Conservation (phyloP, 2,329 filamentous ascomycete genomes). For the Pestalotiopsis sp. region DNA sequence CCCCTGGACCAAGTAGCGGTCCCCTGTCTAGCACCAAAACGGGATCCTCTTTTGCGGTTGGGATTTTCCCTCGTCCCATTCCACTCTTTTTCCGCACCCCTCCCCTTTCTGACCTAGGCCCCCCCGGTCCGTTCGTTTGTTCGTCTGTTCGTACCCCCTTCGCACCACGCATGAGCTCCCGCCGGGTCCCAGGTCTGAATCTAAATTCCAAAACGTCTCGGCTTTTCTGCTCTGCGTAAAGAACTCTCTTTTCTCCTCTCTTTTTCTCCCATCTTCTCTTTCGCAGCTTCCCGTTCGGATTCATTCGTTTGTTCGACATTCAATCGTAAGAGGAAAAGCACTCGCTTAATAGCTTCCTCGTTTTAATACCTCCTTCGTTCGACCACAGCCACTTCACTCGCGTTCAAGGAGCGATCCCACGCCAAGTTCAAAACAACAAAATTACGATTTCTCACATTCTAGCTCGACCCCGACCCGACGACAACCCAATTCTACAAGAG, state of each 20-base stretch:
- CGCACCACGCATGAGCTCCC: neutral
- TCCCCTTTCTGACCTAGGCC: neutral
- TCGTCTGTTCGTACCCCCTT: neutral
- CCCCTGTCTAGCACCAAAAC: conserved; percentile 5
- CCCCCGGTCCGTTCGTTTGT: too few species aligned
- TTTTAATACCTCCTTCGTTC: conserved; percentile 32
- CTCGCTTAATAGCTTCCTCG: conserved; percentile 36
- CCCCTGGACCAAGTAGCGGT: conserved; percentile 6
- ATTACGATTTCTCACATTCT: conserved; percentile 16
- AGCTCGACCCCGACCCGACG: neutral
- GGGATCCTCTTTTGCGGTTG: conserved; percentile 9
- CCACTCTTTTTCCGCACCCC: neutral
- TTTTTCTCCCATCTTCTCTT: conserved; percentile 23
- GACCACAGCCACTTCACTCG: neutral
- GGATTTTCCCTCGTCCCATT: conserved; percentile 9
- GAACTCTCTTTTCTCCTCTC: conserved; percentile 28
- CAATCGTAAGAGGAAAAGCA: conserved; percentile 34
- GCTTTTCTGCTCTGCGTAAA: conserved; percentile 34
- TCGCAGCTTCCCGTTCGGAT: conserved; percentile 35
- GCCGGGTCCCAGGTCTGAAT: conserved; percentile 11
- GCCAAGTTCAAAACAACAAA: conserved; percentile 13
- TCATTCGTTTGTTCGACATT: conserved; percentile 41
- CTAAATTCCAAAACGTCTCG: conserved; percentile 38
- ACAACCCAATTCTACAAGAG: neutral
- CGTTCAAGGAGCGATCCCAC: conserved; percentile 14